These are phyloP conservation scores for Pestalotiopsis sp. DNA, from an alignment of 2,329 filamentous ascomycete species.

Conservation along the genomic window DNA sequence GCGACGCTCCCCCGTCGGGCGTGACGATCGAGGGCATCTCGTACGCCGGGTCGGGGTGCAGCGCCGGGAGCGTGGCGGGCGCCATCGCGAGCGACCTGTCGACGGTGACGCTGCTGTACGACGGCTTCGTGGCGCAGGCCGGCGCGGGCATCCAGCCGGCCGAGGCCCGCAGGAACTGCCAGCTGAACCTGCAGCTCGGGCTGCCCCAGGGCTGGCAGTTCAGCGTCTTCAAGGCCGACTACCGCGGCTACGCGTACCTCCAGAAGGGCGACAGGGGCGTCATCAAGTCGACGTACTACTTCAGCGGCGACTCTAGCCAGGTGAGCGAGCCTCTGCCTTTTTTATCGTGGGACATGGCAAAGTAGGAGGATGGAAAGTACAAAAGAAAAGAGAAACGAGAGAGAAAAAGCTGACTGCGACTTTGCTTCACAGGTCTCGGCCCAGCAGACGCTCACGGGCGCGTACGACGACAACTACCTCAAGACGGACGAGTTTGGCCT, in stretches of 20 bases:
- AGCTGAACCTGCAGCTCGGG: conserved; percentile 52
- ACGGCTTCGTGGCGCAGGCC: conserved; percentile 51
- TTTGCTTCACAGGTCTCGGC: conserved; percentile 35
- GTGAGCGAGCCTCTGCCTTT: conserved; percentile 27
- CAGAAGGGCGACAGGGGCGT: conserved; percentile 47
- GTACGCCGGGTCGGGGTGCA: conserved; percentile 31
- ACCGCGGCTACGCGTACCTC: conserved; percentile 52
- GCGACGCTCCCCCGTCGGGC: conserved; percentile 20
- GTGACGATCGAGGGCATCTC: conserved; percentile 27
- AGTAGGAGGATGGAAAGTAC: not conserved
- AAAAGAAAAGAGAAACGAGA: not conserved
- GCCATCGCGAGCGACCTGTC: conserved; percentile 28
- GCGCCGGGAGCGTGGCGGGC: conserved; percentile 25
- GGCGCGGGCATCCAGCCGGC: conserved; percentile 43
- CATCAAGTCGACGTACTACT: conserved; percentile 57
- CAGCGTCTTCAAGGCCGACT: conserved; percentile 46
- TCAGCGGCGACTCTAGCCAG: conserved; percentile 47
- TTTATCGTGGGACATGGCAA: not conserved
- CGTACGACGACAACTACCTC: conserved; percentile 42
- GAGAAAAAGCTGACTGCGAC: conserved; percentile 15
- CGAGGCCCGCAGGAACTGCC: conserved; percentile 54
- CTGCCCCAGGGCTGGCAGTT: conserved; percentile 30
- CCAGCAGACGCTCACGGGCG: conserved; percentile 44
- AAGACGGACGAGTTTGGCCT: conserved; percentile 47
- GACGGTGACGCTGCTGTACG: conserved; percentile 53